Conservation (phyloP, 148 eudicot species). For the Fallopia convolvulus region DNA sequence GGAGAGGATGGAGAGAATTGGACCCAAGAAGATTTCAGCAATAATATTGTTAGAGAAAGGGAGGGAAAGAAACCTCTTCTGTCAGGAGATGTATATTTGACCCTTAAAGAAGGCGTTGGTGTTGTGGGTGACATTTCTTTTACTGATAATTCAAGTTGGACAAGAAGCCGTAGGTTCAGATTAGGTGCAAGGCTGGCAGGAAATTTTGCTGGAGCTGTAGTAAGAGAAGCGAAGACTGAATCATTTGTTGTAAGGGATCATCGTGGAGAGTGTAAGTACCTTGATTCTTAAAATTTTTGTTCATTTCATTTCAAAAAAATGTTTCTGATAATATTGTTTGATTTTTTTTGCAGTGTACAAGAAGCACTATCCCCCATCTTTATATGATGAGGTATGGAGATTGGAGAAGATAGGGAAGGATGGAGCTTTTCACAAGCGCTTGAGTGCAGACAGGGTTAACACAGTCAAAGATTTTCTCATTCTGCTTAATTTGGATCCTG, state of each 20-base stretch:
- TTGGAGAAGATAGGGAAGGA: constrained; percentile 64
- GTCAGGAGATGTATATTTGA: constrained; percentile 40
- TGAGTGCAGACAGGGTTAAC: constrained; percentile 38
- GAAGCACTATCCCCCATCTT: constrained; percentile 70
- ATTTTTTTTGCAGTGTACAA: constrained; percentile 48
- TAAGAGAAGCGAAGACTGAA: constrained; percentile 74
- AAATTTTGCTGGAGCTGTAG: constrained; percentile 38
- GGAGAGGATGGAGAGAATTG: constrained; percentile 60
- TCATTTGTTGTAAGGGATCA: constrained; percentile 75
- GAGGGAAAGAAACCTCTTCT: constrained; percentile 74
- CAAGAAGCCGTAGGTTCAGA: constrained; percentile 69
- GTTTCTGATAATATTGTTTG: background rate
- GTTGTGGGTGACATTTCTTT: constrained; percentile 55
- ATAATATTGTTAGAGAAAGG: constrained; percentile 68
- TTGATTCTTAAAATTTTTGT: background rate
- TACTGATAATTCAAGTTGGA: constrained; percentile 80
- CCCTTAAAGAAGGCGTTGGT: constrained; percentile 56
- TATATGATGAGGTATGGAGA: constrained; percentile 68
- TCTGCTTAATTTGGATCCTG: constrained; percentile 46
- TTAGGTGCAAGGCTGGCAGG: constrained; percentile 63
- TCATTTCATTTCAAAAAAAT: background rate
- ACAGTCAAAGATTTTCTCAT: constrained; percentile 75
- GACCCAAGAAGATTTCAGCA: constrained; percentile 64
- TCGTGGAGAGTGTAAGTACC: constrained; percentile 72
- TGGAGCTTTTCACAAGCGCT: constrained; percentile 65